These are phyloP conservation scores for Eragrostis curvula DNA, from an alignment of 176 grass and related monocot species.

Conservation along the genomic window DNA sequence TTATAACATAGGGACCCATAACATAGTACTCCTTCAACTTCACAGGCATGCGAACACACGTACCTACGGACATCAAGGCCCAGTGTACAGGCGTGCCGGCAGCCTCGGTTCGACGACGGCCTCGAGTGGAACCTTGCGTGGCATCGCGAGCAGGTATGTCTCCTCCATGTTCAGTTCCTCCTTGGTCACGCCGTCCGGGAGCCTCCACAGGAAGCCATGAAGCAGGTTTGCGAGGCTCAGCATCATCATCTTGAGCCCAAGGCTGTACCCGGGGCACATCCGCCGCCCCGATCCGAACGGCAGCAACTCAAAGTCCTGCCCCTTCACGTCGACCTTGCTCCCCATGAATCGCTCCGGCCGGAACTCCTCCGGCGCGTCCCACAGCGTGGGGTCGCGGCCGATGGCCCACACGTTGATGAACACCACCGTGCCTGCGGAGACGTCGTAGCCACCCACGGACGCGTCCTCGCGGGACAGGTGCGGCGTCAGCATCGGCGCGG, in stretches of 20 bases:
- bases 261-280: constrained; percentile 65
- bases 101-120: constrained; percentile 36
- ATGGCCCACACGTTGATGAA: constrained; percentile 64
- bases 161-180: constrained; percentile 70
- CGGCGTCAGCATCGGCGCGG: constrained; percentile 52
- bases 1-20: too few relatives aligned
- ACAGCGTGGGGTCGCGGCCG: constrained; percentile 49
- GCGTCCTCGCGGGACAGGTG: constrained; percentile 48
- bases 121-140: constrained; percentile 45
- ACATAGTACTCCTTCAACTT: too few relatives aligned
- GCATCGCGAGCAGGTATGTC: constrained; percentile 25
- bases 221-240: constrained; percentile 60
- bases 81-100: constrained; percentile 38
- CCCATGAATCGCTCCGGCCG: constrained; percentile 48
- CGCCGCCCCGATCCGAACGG: constrained; percentile 63
- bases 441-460: constrained; percentile 44
- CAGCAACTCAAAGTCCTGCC: constrained; percentile 67
- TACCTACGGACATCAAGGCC: constrained; percentile 14
- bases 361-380: constrained; percentile 68
- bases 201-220: constrained; percentile 61
- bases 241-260: constrained; percentile 61
- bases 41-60: too few relatives aligned
- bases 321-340: constrained; percentile 52
- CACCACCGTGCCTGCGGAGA: constrained; percentile 45
- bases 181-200: constrained; percentile 38